These are phyloP conservation scores for Leccinellum rugosiceps DNA, from an alignment of 768 basidiomycete genomes.

Conservation along the genomic window DNA sequence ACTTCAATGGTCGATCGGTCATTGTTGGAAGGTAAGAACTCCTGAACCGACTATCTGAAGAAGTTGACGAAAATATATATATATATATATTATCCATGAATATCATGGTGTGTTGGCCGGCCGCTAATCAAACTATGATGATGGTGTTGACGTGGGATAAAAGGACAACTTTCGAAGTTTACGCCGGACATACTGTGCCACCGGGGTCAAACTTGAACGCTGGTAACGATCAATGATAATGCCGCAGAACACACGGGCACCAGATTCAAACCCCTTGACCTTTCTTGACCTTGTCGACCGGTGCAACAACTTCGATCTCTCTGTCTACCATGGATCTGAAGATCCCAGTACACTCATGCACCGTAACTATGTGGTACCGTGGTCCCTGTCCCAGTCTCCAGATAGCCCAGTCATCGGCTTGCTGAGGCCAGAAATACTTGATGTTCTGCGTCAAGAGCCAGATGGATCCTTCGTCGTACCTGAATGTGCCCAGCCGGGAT, in stretches of 20 bases:
- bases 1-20: not conserved
- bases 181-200: not conserved
- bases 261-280: slow-evolving; percentile 20
- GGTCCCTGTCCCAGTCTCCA: slow-evolving; percentile 49
- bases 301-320: slow-evolving; percentile 68
- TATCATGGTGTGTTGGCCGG: no score
- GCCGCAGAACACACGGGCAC: not conserved
- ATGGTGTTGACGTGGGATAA: not conserved
- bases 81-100: no score
- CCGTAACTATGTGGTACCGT: slow-evolving; percentile 49
- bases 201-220: not conserved
- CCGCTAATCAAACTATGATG: no score
- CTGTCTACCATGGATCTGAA: slow-evolving; percentile 21
- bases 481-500: slow-evolving; percentile 25
- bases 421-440: slow-evolving; percentile 54
- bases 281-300: slow-evolving; percentile 63
- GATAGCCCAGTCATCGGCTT: slow-evolving; percentile 59
- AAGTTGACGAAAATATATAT: not conserved
- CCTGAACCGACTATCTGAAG: no score
- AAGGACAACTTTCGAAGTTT: not conserved
- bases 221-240: slow-evolving; percentile 3
- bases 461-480: slow-evolving; percentile 43
- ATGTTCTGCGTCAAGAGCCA: slow-evolving; percentile 48
- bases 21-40: not conserved
- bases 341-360: slow-evolving; percentile 28